Base-by-base conservation (phyloP, 1,139 yeast genomes). In the Tardiomyces digboiensis region DNA sequence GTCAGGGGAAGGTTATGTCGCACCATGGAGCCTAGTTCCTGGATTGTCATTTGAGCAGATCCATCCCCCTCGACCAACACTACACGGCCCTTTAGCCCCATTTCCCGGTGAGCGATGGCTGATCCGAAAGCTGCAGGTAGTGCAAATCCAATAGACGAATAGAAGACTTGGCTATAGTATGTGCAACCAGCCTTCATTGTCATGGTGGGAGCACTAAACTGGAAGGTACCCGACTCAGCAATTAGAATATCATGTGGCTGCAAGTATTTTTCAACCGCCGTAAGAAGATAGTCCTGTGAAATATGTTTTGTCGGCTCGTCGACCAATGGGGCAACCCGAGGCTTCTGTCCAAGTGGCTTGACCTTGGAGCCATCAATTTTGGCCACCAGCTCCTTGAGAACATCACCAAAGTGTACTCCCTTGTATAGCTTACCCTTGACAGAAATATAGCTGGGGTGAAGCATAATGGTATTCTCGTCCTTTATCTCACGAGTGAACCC, bases 31-130 rank as follows among this genome's bases (percentile, higher is more conserved):
- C 91, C 77, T 41, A 86, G 64, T 60, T 87, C 96, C 54, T 66
- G 70, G 40, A 82, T 72, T 2, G 95, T 85, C 94, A 87, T 83
- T 65, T 85, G 94, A 1, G 95, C 87, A 7, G 93, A 80, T 2
- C 96, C 96, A 58, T 88, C 96, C 42, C 96, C 96, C 67, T 83
- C 88, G 21, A 85, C 68, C 8, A 87, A 66, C 16, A 85, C 65
- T 19, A 85, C 72, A 51, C 94, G 74, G 40, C 81, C 76, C 14
- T 57, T 49, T 7, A 69, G 69, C 44, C 67, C 49, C 19, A 45
- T 44, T 57, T 86, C 93, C 45, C 72, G 70, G 54, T 75, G 68
- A 1, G 91, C 95, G 45, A 82, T 62, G 13, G 84, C 78, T 7
- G 79, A 83, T 23, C 96, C 96, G 40, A 87, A 71, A 1, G 91